Conservation (phyloP, 257 asterid species). For the Lithospermum erythrorhizon region DNA sequence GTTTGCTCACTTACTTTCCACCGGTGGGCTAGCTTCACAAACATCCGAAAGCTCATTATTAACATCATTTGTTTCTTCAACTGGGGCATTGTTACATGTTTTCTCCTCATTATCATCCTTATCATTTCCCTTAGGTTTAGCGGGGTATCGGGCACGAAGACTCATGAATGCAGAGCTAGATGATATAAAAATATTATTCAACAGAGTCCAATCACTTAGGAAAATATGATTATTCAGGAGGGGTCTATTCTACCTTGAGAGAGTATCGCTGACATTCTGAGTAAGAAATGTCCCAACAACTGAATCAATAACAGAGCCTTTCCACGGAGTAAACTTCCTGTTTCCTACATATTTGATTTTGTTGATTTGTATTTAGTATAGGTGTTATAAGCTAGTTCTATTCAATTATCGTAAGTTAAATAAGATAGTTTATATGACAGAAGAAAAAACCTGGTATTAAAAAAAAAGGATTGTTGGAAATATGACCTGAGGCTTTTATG, state of each 20-base stretch:
- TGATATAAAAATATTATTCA: background rate
- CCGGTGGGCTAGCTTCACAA: background rate
- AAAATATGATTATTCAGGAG: background rate
- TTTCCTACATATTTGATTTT: conserved; percentile 25
- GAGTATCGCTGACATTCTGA: conserved; percentile 43
- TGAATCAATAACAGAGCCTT: conserved; percentile 53
- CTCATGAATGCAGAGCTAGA: conserved; percentile 44
- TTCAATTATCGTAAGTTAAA: background rate
- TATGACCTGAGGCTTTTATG: background rate
- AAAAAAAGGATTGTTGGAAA: background rate
- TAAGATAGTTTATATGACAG: too few relatives aligned
- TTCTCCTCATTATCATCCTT: conserved; percentile 4
- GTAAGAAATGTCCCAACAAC: conserved; percentile 50
- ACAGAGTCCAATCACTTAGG: background rate
- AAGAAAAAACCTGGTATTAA: background rate
- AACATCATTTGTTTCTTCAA: background rate
- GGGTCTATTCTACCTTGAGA: conserved; percentile 35
- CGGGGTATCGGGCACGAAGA: conserved; percentile 35
- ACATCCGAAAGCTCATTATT: background rate
- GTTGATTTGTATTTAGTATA: background rate
- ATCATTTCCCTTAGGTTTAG: conserved; percentile 9
- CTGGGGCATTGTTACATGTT: conserved; percentile 5
- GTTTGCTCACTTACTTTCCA: background rate
- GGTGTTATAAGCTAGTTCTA: background rate
- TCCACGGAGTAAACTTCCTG: conserved; percentile 37